Percentiles rank a stretch among this genome's conserved stretches.
Conservation (phyloP, 2,329 filamentous ascomycete species). For the Calcarisporium arbuscula region DNA sequence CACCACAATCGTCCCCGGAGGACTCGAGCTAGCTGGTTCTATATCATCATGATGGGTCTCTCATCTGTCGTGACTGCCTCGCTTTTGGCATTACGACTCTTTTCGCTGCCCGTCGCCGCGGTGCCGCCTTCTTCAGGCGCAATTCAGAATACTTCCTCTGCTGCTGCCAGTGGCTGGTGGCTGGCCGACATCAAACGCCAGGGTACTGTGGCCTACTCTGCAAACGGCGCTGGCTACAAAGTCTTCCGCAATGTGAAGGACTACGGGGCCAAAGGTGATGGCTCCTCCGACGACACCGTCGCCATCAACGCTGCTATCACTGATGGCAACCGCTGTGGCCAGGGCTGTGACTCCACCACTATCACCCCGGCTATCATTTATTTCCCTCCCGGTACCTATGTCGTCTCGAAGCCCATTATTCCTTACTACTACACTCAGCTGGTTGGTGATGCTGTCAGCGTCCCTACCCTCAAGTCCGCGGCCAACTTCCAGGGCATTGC, state of each 20-base stretch:
- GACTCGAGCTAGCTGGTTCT: constrained; percentile 30
- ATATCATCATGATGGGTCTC: constrained; percentile 40
- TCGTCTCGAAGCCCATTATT: constrained; percentile 71
- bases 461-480: constrained; percentile 70
- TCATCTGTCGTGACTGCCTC: constrained; percentile 34
- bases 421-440: constrained; percentile 94
- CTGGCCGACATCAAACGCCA: constrained; percentile 62
- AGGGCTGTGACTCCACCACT: constrained; percentile 77
- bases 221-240: constrained; percentile 47
- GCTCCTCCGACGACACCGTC: constrained; percentile 71
- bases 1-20: too few relatives aligned
- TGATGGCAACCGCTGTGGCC: constrained; percentile 71
- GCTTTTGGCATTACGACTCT: constrained; percentile 37
- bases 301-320: constrained; percentile 83
- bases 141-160: constrained; percentile 9
- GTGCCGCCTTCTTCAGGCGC: constrained; percentile 21
- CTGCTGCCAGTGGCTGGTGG: constrained; percentile 57
- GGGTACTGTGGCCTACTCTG: constrained; percentile 56
- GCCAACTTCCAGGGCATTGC: constrained; percentile 75
- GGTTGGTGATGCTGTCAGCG: constrained; percentile 67
- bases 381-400: constrained; percentile 83
- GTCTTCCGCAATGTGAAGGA: constrained; percentile 73
- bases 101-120: constrained; percentile 26
- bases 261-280: constrained; percentile 65
- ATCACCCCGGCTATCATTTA: constrained; percentile 82